Percentiles rank a stretch among this genome's conserved stretches.
These are phyloP conservation scores for Podospora sp. DNA, from an alignment of 495 filamentous ascomycete species.

Conservation along the genomic window DNA sequence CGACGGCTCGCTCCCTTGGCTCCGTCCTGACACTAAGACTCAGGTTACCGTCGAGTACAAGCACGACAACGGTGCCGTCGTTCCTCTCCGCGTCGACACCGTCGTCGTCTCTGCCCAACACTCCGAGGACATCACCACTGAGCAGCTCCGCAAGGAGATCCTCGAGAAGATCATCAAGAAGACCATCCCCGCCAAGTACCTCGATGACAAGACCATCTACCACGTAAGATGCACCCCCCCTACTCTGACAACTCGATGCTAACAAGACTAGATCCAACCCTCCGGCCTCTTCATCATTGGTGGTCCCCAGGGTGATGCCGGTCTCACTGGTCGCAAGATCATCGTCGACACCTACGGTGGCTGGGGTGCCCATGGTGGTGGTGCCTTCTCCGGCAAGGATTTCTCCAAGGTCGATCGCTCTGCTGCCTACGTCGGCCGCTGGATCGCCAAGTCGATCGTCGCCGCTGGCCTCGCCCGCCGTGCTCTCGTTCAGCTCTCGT, in stretches of 20 bases:
- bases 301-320: conserved; percentile 97
- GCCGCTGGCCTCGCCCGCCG: conserved; percentile 85
- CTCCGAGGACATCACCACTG: conserved; percentile 83
- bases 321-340: conserved; percentile 99
- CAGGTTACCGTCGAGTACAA: conserved; percentile 99
- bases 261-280: conserved; percentile 76
- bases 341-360: conserved; percentile 99
- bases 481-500: conserved; percentile 93
- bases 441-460: conserved; percentile 98
- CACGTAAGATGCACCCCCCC: conserved; percentile 61
- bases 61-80: conserved; percentile 90
- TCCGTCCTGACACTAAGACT: conserved; percentile 98
- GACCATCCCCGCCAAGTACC: conserved; percentile 87
- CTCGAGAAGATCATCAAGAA: conserved; percentile 96
- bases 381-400: conserved; percentile 99
- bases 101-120: conserved; percentile 97
- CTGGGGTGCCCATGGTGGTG: conserved; percentile 99
- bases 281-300: conserved; percentile 98
- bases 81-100: conserved; percentile 91
- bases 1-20: conserved; percentile 87
- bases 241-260: conserved; percentile 14
- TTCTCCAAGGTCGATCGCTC: conserved; percentile 99
- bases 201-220: conserved; percentile 91
- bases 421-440: conserved; percentile 94
- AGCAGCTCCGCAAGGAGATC: conserved; percentile 91